Evolutionary conservation across 1,284 basidiomycete species (phyloP), one percentile per base, ranked within the genome.

Genomic region (Ceratobasidium sp.): DNA sequence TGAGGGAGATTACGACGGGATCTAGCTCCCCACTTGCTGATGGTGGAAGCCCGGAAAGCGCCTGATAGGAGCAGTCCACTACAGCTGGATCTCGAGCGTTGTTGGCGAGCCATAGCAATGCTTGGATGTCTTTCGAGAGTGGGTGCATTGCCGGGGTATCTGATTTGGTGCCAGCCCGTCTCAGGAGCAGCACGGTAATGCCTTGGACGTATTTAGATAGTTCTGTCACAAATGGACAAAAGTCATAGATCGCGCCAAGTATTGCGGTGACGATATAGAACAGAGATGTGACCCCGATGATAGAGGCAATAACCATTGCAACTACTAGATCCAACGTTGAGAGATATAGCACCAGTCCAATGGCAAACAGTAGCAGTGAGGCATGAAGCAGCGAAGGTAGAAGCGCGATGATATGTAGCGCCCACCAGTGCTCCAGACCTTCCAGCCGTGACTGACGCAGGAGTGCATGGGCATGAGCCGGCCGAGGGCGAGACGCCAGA

Each of bases 351-450:
- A 66, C 61, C 5, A 67, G 46, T 0, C 74, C 74, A 15, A 44
- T 3, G 10, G 65, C 23, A 46, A 77, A 77, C 1, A 77, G 74
- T 23, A 54, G 15, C 5, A 77, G 42, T 15, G 74, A 70, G 15
- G 50, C 17, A 17, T 66, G 74, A 0, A 77, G 44, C 10, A 68
- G 33, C 4, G 26, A 44, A 13, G 74, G 74, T 15, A 76, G 73
- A 38, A 28, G 17, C 2, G 46, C 46, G 17, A 48, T 48, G 17
- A 48, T 48, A 9, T 48, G 46, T 48, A 48, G 46, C 12, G 62
- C 44, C 59, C 61, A 23, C 71, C 71, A 75, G 3, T n/a, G n/a
- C 56, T 75, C 59, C 6, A 62, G 33, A 17, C 71, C 71, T 23
- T 26, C 15, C 13, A 46, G 62, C 17, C 50, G 26, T 2, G 33